Base-by-base conservation (phyloP, 164 flowering plant species). In the Stephania japonica region DNA sequence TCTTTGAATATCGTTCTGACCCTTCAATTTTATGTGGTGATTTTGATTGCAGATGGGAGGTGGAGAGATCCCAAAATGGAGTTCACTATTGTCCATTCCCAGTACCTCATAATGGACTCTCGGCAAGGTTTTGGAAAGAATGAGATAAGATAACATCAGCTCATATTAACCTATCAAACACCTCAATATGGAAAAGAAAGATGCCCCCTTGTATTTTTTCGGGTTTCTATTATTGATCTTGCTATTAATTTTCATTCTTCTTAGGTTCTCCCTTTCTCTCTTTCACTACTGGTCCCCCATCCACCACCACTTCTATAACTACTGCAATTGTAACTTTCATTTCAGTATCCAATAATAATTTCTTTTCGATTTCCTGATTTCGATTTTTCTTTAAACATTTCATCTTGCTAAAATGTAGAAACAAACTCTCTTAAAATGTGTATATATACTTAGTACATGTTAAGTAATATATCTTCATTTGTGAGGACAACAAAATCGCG, bases 41-140 rank as follows among this genome's bases (percentile, higher is more conserved):
- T 72, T 72, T 68, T 68, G 73, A 63, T 72, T 84, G 82, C 84
- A 91, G 94, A 85, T 91, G 92, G 89, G 90, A 87, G 78, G 81
- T 87, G 73, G 83, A 77, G 41, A 90, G 86, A 79, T 74, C 88
- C 21, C 43, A 81, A 72, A 80, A 71, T 75, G 90, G 88, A 75
- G 84, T 84, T 70, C 89, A 91, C 76, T 81, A 87, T 83, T 72
- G 87, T 38, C 97, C 97, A 75, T 91, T 91, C 47, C 94, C 94
- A 44, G 83, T 91, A 68, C 97, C 97, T 25, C 70, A 71, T 69
- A 70, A 86, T 62, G 97, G 97, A 44, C 86, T 91, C 25, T 91
- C 90, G 68, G 88, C 92, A 78, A 86, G 85, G 78, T 87, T 88
- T 82, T 87, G 85, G 88, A 86, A 84, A 82, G 81, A 84, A 82